These are phyloP conservation scores for Seiridium cupressi DNA, from an alignment of 2,329 filamentous ascomycete species.

Conservation along the genomic window DNA sequence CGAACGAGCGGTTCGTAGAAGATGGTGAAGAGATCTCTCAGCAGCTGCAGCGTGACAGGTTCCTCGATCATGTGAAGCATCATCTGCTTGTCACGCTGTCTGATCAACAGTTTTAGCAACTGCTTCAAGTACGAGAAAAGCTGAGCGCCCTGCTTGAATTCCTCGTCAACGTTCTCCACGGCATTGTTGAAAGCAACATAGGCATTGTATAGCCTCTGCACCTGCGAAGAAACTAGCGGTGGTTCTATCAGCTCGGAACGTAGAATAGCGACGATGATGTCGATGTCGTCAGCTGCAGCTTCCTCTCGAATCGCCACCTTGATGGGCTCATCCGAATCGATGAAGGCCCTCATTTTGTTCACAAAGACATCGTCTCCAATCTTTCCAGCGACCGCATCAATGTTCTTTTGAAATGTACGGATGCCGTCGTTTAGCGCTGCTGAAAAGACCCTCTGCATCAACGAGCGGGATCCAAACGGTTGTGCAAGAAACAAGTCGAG, in stretches of 20 bases:
- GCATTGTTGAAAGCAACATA: conserved; percentile 96
- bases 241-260: conserved; percentile 75
- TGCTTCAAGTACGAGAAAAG: conserved; percentile 95
- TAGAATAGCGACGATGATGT: conserved; percentile 82
- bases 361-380: conserved; percentile 80
- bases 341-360: conserved; percentile 78
- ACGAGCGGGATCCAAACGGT: conserved; percentile 83
- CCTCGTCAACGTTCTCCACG: conserved; percentile 85
- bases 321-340: conserved; percentile 69
- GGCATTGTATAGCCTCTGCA: conserved; percentile 85
- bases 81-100: conserved; percentile 94
- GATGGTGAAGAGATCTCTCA: conserved; percentile 95
- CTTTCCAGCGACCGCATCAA: conserved; percentile 73
- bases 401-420: conserved; percentile 78
- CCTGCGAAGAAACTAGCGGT: conserved; percentile 69
- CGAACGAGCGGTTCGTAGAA: conserved; percentile 97
- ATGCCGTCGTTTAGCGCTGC: conserved; percentile 91
- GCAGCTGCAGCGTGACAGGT: conserved; percentile 92
- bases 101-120: conserved; percentile 84
- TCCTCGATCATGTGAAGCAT: conserved; percentile 96
- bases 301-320: conserved; percentile 75
- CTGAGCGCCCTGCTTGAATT: conserved; percentile 85
- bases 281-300: conserved; percentile 70
- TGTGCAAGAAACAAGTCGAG: conserved; percentile 95
- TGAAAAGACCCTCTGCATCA: conserved; percentile 93